Evolutionary conservation across 2,329 filamentous ascomycete species (phyloP), one percentile per base, ranked within the genome.

Genomic region (Fusarium penzigii): DNA sequence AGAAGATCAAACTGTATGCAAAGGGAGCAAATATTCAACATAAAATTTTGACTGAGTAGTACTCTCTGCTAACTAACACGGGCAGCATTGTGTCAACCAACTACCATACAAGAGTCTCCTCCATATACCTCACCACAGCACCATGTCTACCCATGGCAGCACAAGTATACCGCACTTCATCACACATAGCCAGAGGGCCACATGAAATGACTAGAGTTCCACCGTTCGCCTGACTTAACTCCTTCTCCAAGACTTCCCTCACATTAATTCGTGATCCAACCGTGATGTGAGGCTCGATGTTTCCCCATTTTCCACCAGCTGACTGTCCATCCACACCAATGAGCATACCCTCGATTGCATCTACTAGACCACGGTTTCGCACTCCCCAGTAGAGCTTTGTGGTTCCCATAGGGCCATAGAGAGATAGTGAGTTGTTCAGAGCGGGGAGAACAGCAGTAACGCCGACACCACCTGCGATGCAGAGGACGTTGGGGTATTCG

Each of bases 401-500:
- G 1, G 53, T 57, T 1, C 68, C 67, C 8, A 61, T 25, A 6
- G 59, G 51, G 12, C 51, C 49, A 6, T 55, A 61, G 12, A 62
- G 48, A 5, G 52, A 64, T 6, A 62, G 45, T 2, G 62, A 62
- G 29, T 46, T 46, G 39, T 59, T 55, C 3, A 69, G 55, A 4
- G 60, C 54, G 3, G 68, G 65, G 1, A 70, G 42, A 1, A 68
- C 58, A 5, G 59, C 68, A 2, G 68, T 68, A 38, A 69, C 52
- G 14, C 68, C 68, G 6, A 70, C 68, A 25, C 68, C 68, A 3
- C 68, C 68, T 0, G 67, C 67, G 6, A 70, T 67, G 49, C 59
- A 63, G 7, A 70, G 46, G 0, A 66, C 46, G 32, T 65, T 65
- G 6, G 66, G 62, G 40, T 62, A 68, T 25, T 65, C 51, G 3